These are phyloP conservation scores for Ormosia emarginata DNA, from an alignment of 306 rosid genomes.

Conservation along the genomic window DNA sequence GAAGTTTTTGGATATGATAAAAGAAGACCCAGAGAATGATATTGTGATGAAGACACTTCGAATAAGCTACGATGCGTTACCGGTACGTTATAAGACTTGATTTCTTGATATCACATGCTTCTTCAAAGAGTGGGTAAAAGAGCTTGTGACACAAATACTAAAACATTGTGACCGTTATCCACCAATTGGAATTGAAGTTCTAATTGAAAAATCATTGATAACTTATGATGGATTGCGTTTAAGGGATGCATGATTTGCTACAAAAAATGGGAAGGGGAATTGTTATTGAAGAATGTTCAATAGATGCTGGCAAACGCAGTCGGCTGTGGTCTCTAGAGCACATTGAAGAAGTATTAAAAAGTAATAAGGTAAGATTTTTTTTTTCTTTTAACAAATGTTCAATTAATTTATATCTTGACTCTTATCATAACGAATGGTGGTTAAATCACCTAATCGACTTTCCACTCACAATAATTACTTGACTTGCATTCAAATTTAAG, in stretches of 20 bases:
- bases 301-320: background rate
- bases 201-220: conserved; percentile 34
- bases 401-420: background rate
- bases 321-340: conserved; percentile 33
- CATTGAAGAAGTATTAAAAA: background rate
- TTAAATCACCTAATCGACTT: too few species aligned
- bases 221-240: background rate
- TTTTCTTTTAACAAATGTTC: background rate
- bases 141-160: conserved; percentile 5
- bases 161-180: background rate
- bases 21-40: too few species aligned
- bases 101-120: conserved; percentile 33
- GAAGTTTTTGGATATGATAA: background rate
- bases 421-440: background rate
- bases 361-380: background rate
- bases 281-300: background rate
- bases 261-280: conserved; percentile 27
- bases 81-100: background rate
- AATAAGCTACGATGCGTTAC: conserved; percentile 10
- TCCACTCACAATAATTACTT: too few species aligned
- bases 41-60: background rate
- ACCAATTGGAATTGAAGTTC: conserved; percentile 9
- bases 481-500: too few species aligned
- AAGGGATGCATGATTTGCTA: conserved; percentile 37
- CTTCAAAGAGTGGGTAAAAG: conserved; percentile 13